phyloP scores from a whole-genome alignment of 495 filamentous ascomycete genomes.

The Baudoinia panamericana region DNA sequence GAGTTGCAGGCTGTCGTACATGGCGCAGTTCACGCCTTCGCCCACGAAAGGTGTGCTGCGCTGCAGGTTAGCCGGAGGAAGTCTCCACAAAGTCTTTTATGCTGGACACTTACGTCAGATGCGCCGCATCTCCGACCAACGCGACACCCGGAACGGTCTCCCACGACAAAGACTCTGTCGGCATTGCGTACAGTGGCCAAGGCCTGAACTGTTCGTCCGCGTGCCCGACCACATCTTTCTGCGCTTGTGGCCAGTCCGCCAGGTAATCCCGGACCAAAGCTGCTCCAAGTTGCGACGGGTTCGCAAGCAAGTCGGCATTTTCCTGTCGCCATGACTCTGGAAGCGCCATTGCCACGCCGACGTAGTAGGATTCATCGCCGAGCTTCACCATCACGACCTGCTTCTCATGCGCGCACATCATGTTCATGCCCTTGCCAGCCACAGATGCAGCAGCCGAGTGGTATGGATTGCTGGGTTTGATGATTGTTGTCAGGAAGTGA shows the following conservation, averaged over 20 bases:
- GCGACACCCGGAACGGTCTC: conserved; percentile 34
- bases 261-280: conserved; percentile 6
- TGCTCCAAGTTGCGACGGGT: conserved; percentile 3
- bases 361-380: conserved; percentile 34
- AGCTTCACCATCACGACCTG: conserved; percentile 32
- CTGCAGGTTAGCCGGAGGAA: background rate
- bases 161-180: conserved; percentile 37
- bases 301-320: conserved; percentile 22
- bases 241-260: conserved; percentile 4
- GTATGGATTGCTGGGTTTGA: conserved; percentile 23
- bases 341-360: conserved; percentile 23
- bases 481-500: conserved; percentile 12
- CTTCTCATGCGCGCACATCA: conserved; percentile 28
- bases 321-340: conserved; percentile 29
- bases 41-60: background rate
- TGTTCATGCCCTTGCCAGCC: conserved; percentile 34
- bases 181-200: conserved; percentile 38
- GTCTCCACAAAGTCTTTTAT: background rate
- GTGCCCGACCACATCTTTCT: conserved; percentile 10
- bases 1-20: conserved; percentile 3
- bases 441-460: conserved; percentile 28
- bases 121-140: conserved; percentile 49
- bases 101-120: conserved; percentile 35
- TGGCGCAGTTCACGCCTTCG: conserved; percentile 6
- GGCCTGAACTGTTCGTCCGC: conserved; percentile 7